Percentiles rank a stretch among this genome's conserved stretches.
These are phyloP conservation scores for Bertia moriformis DNA, from an alignment of 2,329 filamentous ascomycete species.

Conservation along the genomic window DNA sequence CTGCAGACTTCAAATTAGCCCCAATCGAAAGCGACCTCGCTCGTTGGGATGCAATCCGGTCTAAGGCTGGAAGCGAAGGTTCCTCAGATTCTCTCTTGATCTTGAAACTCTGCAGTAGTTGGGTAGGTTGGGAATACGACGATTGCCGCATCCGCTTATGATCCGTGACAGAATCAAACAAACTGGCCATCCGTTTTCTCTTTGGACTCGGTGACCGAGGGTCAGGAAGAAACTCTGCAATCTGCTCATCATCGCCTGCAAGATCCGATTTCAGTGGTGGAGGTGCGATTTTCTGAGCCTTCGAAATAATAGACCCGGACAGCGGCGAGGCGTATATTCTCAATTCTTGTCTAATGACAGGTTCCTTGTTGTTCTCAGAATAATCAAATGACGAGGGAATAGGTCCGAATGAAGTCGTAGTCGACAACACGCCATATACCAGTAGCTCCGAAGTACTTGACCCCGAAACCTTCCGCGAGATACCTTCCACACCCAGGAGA, in stretches of 20 bases:
- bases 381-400: slow-evolving; percentile 12
- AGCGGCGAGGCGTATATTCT: neutral
- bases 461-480: slow-evolving; percentile 6
- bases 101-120: slow-evolving; percentile 13
- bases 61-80: neutral
- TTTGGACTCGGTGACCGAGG: slow-evolving; percentile 21
- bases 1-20: neutral
- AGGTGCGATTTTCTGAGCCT: neutral
- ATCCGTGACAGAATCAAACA: slow-evolving; percentile 22
- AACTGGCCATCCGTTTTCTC: slow-evolving; percentile 21
- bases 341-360: neutral
- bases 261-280: neutral
- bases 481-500: slow-evolving; percentile 14
- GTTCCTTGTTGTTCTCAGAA: neutral
- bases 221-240: slow-evolving; percentile 18
- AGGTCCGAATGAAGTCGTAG: slow-evolving; percentile 11
- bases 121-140: slow-evolving; percentile 9
- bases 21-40: neutral
- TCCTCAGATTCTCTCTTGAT: slow-evolving; percentile 12
- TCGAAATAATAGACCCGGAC: neutral
- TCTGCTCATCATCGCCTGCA: slow-evolving; percentile 1
- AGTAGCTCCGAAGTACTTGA: slow-evolving; percentile 17
- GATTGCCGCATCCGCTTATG: slow-evolving; percentile 22
- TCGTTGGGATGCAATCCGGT: neutral
- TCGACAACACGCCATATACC: slow-evolving; percentile 20